Evolutionary conservation across 2,329 filamentous ascomycete genomes (phyloP), one percentile per base, ranked within the genome.

Genomic region (Talaromyces albobiverticillius): DNA sequence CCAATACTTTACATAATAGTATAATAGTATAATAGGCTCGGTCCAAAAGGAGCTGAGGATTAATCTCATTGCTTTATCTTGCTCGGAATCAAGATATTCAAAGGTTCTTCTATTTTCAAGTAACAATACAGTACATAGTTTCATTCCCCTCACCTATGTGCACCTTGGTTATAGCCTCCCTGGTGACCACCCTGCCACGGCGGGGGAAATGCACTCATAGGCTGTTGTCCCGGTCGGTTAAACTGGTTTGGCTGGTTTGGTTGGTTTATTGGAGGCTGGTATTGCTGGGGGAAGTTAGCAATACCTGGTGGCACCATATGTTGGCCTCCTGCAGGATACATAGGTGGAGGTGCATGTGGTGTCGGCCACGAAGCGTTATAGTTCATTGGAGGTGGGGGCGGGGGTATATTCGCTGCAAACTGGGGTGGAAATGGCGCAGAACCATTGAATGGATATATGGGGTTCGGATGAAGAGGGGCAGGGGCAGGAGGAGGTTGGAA

Each of bases 281-380:
- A 56, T 32, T 51, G 54, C 13, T 34, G 54, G 7, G 49, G 54
- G 13, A 56, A 53, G 20, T 43, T 34, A 11, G 50, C 18, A 9
- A 50, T 42, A 11, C 61, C 60, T 25, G 60, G 54, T 8, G 62
- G 63, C 36, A 57, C 57, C 45, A 46, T 46, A 29, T 42, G 38
- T n/a, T 51, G 48, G 6, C 41, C 53, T 36, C 48, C 34, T n/a
- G 13, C 29, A 14, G 57, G 38, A 31, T 63, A 69, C 2, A 61
- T 57, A 20, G 65, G 68, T 10, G 65, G 64, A 52, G 63, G 63
- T 38, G 66, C 66, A 42, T 68, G 68, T 46, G 69, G 69, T 25
- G 64, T 66, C 14, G 69, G 70, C 70, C 71, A 73, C 10, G 61
- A 50, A 13, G 69, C 69, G 26, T 67, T 62, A 46, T 70, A 72